These are phyloP conservation scores for Sherardia arvensis DNA, from an alignment of 257 asterid genomes.

Conservation along the genomic window DNA sequence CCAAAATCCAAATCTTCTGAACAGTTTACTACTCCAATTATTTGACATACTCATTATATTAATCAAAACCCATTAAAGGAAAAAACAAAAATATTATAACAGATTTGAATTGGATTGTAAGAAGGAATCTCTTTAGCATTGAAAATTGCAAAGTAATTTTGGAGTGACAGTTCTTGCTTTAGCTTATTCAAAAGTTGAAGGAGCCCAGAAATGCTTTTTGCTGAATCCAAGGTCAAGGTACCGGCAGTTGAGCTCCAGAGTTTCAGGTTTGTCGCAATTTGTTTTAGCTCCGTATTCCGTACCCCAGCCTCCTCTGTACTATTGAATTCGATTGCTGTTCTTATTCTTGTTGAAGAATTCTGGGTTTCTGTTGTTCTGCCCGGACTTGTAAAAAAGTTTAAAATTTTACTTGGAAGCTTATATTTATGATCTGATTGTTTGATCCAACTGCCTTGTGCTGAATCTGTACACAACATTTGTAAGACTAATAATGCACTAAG, in stretches of 20 bases:
- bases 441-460: not conserved
- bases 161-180: not conserved
- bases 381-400: not conserved
- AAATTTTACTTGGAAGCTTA: not conserved
- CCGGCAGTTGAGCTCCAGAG: not conserved
- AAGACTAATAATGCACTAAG: not conserved
- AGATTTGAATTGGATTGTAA: not conserved
- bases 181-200: not conserved
- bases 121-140: not conserved
- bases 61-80: not conserved
- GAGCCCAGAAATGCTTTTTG: not conserved
- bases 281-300: not conserved
- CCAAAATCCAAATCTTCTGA: not conserved
- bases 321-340: not conserved
- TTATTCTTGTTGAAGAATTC: not conserved
- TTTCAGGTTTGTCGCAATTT: conserved; percentile 10
- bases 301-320: not conserved
- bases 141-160: not conserved
- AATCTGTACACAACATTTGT: not conserved
- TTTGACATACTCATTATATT: not conserved
- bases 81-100: not conserved
- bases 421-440: not conserved
- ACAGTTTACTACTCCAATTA: not conserved
- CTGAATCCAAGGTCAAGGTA: not conserved
- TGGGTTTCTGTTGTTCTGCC: not conserved